A percentile compares a stretch with the other conserved stretches of the same genome.
Evolutionary conservation across 768 basidiomycete genomes (phyloP).

Genomic region (Grammothele lineata): DNA sequence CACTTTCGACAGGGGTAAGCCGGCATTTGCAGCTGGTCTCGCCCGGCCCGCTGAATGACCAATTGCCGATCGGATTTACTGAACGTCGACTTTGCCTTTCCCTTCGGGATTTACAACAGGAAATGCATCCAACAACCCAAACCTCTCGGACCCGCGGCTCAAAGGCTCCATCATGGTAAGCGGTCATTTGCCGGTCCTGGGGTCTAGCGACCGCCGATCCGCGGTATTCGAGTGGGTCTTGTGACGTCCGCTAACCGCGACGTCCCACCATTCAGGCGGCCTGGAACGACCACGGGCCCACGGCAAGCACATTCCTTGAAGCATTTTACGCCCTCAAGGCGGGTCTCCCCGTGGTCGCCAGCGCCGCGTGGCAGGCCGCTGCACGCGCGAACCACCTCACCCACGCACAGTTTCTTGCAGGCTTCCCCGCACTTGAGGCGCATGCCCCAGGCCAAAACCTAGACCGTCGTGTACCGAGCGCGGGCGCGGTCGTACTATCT

Average conservation of each 20-base stretch:
- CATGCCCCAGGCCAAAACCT: slow-evolving; percentile 23
- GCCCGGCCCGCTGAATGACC: neutral
- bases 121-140: slow-evolving; percentile 24
- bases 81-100: neutral
- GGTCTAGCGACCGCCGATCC: too few relatives aligned
- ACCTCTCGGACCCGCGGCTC: slow-evolving; percentile 16
- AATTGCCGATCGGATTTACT: neutral
- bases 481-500: slow-evolving; percentile 12
- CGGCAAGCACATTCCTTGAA: slow-evolving; percentile 23
- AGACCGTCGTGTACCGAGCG: slow-evolving; percentile 18
- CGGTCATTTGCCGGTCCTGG: neutral
- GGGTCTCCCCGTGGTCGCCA: slow-evolving; percentile 23
- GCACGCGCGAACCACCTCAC: slow-evolving; percentile 22
- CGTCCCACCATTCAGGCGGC: slow-evolving; percentile 12
- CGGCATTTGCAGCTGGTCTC: neutral
- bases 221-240: too few relatives aligned
- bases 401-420: slow-evolving; percentile 19
- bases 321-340: slow-evolving; percentile 23
- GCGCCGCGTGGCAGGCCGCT: slow-evolving; percentile 22
- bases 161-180: slow-evolving; percentile 24
- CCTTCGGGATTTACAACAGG: slow-evolving; percentile 10
- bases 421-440: slow-evolving; percentile 17
- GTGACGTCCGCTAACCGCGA: neutral
- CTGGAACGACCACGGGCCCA: slow-evolving; percentile 27
- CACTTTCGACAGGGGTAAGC: slow-evolving; percentile 23